These are phyloP conservation scores for Coemansia sp. DNA, from an alignment of 192 early-diverging fungal genomes.

Conservation along the genomic window DNA sequence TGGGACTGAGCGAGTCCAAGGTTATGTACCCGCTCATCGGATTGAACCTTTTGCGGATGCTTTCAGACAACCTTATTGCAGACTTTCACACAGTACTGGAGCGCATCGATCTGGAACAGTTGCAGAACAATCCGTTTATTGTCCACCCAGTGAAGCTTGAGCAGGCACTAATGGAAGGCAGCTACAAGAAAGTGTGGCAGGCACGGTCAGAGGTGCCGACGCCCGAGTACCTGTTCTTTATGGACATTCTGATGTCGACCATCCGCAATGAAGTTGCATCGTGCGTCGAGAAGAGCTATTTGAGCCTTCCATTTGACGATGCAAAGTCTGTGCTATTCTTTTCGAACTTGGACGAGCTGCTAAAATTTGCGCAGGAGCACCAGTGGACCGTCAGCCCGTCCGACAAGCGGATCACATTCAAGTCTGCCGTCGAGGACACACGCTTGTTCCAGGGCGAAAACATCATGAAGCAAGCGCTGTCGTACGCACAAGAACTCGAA, in stretches of 20 bases:
- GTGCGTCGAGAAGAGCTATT: conserved; percentile 94
- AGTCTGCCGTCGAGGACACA: conserved; percentile 60
- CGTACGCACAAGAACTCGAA: conserved; percentile 93
- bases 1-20: conserved; percentile 68
- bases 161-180: conserved; percentile 97
- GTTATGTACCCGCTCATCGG: conserved; percentile 89
- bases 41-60: conserved; percentile 87
- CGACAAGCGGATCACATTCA: conserved; percentile 82
- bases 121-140: conserved; percentile 80
- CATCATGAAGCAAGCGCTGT: conserved; percentile 81
- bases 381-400: conserved; percentile 80
- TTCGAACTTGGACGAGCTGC: conserved; percentile 74
- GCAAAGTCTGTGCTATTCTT: conserved; percentile 93
- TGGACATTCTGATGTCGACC: conserved; percentile 90
- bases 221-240: conserved; percentile 89
- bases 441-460: conserved; percentile 76
- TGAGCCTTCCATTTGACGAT: conserved; percentile 77
- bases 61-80: conserved; percentile 92
- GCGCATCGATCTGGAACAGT: conserved; percentile 77
- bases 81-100: conserved; percentile 99
- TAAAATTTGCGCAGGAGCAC: conserved; percentile 84
- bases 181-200: conserved; percentile 97
- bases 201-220: conserved; percentile 84
- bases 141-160: conserved; percentile 92
- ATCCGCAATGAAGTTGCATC: conserved; percentile 95